Evolutionary conservation across 495 filamentous ascomycete species (phyloP), one percentile per base, ranked within the genome.

Genomic region (Neurospora hispaniola): DNA sequence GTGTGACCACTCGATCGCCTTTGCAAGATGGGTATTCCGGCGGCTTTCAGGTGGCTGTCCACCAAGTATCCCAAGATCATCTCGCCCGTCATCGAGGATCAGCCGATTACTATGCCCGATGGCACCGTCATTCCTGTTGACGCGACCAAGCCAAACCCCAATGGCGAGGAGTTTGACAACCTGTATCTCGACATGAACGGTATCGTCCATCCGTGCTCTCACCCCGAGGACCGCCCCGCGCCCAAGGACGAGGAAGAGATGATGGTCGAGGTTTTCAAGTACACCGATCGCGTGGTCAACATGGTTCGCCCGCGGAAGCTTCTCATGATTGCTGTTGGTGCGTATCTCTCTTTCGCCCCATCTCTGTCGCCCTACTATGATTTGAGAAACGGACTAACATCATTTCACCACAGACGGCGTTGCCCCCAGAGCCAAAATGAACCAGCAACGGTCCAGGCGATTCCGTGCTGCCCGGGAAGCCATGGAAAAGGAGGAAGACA

Each of bases 141-240:
- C 78, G 87, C 86, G 23, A 92, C 90, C n/a, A 83, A 86, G 39
- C 89, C 93, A 3, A 99, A 99, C 81, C 96, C 96, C 7, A 99
- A 99, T 84, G 94, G 94, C 81, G 96, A 98, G 81, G 94, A 98
- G 80, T 92, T 95, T 77, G 95, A 99, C 82, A 99, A 98, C 79
- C 86, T 99, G 4, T 99, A 98, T 78, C 88, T 99, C 70, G 96
- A 99, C 79, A 98, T 99, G 96, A 99, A 99, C 84, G 96, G 96
- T 80, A 99, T 99, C 76, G 96, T 99, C 62, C 96, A 99, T 88
- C 96, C 96, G 3, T 99, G 96, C 84, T 97, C 94, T 6, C 96
- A 99, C 82, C 96, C 96, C 3, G 96, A 99, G 82, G 95, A 98
- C 75, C 90, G 87, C 73, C 93, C 96, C 4, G 88, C 96, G 5